A percentile compares a stretch with the other conserved stretches of the same genome.
phyloP scores from a whole-genome alignment of 108 stramenopile species.

The Cyclotella baltica region DNA sequence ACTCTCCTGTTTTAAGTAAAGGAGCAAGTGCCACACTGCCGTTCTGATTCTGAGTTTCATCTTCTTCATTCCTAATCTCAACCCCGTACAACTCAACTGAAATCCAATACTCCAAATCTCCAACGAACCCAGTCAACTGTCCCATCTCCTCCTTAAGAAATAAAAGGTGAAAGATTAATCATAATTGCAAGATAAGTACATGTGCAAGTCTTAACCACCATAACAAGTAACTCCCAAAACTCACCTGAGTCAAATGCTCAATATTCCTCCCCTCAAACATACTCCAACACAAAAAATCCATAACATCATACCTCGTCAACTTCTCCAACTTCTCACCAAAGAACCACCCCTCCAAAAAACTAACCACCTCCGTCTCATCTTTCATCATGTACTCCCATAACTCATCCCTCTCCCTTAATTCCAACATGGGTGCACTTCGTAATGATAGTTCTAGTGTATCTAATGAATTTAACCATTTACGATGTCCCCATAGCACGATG shows the following conservation, averaged over 20 bases:
- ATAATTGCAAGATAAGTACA: too few species aligned
- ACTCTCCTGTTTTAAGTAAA: too few species aligned
- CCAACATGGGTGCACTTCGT: constrained; percentile 77
- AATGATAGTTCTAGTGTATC: constrained; percentile 85
- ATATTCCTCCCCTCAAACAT: constrained; percentile 91
- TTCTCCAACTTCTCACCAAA: constrained; percentile 75
- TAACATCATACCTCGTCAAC: constrained; percentile 84
- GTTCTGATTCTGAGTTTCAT: constrained; percentile 25
- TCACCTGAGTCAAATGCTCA: constrained; percentile 88
- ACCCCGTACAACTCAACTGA: constrained; percentile 71
- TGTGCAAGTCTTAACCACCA: too few species aligned
- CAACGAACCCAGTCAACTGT: constrained; percentile 76
- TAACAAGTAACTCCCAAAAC: too few species aligned
- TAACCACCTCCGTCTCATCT: constrained; percentile 56
- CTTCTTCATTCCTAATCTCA: constrained; percentile 14
- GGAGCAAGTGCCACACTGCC: too few species aligned
- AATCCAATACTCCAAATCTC: constrained; percentile 73
- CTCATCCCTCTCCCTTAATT: constrained; percentile 59
- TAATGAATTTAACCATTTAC: constrained; percentile 66
- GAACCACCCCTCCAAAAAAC: constrained; percentile 86
- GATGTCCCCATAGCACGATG: constrained; percentile 65
- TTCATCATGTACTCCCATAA: constrained; percentile 81
- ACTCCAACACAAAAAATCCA: constrained; percentile 82
- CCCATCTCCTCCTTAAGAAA: constrained; percentile 66
- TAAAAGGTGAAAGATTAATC: too few species aligned